Percentiles rank a stretch among this genome's conserved stretches.
These are phyloP conservation scores for Daldinia caldariorum DNA, from an alignment of 495 filamentous ascomycete species.

Conservation along the genomic window DNA sequence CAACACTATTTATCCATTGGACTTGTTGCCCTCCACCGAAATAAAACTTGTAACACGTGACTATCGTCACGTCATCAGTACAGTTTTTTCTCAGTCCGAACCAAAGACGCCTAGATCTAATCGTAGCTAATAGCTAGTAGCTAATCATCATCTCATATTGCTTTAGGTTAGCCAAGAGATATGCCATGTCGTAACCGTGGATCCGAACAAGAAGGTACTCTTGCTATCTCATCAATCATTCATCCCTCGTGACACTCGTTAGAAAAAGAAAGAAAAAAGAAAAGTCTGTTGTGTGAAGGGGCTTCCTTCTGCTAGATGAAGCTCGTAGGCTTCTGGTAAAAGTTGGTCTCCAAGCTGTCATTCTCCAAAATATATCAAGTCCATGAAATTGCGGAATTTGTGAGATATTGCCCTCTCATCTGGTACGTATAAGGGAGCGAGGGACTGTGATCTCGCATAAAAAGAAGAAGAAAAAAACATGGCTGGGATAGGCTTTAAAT, in stretches of 20 bases:
- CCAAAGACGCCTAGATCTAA: constrained; percentile 47
- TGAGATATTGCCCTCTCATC: constrained; percentile 16
- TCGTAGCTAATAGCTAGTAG: constrained; percentile 30
- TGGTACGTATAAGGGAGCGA: constrained; percentile 7
- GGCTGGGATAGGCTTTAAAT: constrained; percentile 15
- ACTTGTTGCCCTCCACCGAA: constrained; percentile 22
- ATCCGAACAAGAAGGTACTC: constrained; percentile 43
- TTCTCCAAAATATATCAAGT: constrained; percentile 21
- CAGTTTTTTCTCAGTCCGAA: constrained; percentile 40
- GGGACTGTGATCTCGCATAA: constrained; percentile 13
- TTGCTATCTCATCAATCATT: constrained; percentile 46
- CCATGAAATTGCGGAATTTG: constrained; percentile 17
- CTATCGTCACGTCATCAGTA: constrained; percentile 38
- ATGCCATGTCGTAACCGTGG: constrained; percentile 45
- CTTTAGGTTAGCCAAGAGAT: constrained; percentile 30
- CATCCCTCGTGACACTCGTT: constrained; percentile 45
- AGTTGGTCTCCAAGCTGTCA: constrained; percentile 38
- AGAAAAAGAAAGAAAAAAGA: constrained; percentile 33
- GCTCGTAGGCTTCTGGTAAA: constrained; percentile 18
- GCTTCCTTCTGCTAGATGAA: constrained; percentile 16
- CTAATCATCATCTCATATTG: constrained; percentile 39
- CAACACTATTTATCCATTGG: constrained; percentile 31
- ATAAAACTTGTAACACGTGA: constrained; percentile 23
- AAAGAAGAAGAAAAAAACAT: constrained; percentile 21
- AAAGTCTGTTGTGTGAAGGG: constrained; percentile 21